Evolutionary conservation across 768 basidiomycete genomes (phyloP).

Genomic region (Mycena venus): DNA sequence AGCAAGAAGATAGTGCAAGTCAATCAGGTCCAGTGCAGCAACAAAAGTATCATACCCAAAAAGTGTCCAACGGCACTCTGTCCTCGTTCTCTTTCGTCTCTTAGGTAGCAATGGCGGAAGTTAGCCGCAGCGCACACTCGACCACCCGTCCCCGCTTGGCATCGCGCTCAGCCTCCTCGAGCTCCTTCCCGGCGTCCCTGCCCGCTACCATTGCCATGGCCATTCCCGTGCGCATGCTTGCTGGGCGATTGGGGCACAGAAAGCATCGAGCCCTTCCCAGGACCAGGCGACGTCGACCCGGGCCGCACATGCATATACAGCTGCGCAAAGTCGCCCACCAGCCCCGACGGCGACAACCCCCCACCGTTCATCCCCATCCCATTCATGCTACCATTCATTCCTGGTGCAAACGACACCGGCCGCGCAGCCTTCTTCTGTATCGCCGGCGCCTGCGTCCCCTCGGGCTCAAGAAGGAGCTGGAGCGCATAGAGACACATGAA

Average conservation of each 20-base stretch:
- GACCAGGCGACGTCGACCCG: conserved; percentile 9
- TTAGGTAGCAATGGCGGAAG: background rate
- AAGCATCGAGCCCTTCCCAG: conserved; percentile 16
- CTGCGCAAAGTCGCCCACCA: conserved; percentile 28
- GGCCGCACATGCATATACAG: conserved; percentile 23
- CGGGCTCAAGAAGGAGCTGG: conserved; percentile 76
- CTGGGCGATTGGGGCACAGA: conserved; percentile 14
- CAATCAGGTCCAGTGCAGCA: background rate
- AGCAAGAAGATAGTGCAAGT: background rate
- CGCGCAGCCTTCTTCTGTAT: conserved; percentile 43
- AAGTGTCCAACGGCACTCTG: conserved; percentile 9
- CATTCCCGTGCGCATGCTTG: conserved; percentile 22
- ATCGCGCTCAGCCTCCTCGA: conserved; percentile 28
- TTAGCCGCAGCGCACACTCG: conserved; percentile 14
- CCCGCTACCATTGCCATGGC: background rate
- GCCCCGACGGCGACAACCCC: conserved; percentile 9
- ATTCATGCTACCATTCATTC: background rate
- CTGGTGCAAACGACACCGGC: conserved; percentile 11
- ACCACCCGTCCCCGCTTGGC: conserved; percentile 24
- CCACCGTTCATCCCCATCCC: background rate
- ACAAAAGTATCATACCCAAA: background rate
- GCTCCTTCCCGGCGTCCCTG: conserved; percentile 12
- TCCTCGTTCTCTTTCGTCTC: too few species aligned
- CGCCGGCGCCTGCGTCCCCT: conserved; percentile 52
- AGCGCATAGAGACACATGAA: conserved; percentile 76